Conservation (phyloP, 495 filamentous ascomycete species). For the Daldinia loculata region DNA sequence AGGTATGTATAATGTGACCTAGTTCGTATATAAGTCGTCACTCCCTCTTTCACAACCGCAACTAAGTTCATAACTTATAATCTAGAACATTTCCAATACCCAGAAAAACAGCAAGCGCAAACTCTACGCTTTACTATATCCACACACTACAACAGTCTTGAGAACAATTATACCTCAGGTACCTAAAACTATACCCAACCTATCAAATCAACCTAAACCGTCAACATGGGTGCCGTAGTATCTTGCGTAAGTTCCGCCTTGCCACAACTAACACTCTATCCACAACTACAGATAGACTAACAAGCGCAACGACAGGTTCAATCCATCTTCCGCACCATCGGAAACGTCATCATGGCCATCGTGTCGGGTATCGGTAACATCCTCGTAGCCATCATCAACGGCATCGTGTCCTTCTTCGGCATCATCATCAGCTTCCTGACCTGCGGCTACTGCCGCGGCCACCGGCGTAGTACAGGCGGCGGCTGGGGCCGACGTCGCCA, state of each 20-base stretch:
- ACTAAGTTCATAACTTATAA: background rate
- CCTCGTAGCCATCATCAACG: constrained; percentile 82
- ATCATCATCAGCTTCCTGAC: constrained; percentile 89
- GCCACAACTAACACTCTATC: background rate
- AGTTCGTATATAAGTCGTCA: constrained; percentile 19
- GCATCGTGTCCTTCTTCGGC: constrained; percentile 77
- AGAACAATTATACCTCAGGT: background rate
- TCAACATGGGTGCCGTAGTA: constrained; percentile 92
- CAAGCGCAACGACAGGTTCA: constrained; percentile 66
- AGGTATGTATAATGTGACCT: constrained; percentile 19
- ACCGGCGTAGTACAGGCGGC: constrained; percentile 21
- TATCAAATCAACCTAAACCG: constrained; percentile 41
- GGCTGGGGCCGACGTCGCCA: constrained; percentile 44
- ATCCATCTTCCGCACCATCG: constrained; percentile 83
- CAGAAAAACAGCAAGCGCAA: constrained; percentile 16
- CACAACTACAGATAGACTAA: constrained; percentile 24
- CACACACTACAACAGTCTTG: background rate
- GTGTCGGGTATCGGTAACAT: constrained; percentile 80
- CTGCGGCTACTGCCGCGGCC: constrained; percentile 66
- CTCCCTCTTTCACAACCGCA: constrained; percentile 13
- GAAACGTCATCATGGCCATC: constrained; percentile 82
- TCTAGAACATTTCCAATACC: constrained; percentile 7
- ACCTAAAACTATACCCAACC: constrained; percentile 1
- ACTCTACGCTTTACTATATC: constrained; percentile 4
- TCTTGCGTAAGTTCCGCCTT: constrained; percentile 79